Evolutionary conservation across 176 grass and related monocot species (phyloP).

Genomic region (Thalia dealbata): DNA sequence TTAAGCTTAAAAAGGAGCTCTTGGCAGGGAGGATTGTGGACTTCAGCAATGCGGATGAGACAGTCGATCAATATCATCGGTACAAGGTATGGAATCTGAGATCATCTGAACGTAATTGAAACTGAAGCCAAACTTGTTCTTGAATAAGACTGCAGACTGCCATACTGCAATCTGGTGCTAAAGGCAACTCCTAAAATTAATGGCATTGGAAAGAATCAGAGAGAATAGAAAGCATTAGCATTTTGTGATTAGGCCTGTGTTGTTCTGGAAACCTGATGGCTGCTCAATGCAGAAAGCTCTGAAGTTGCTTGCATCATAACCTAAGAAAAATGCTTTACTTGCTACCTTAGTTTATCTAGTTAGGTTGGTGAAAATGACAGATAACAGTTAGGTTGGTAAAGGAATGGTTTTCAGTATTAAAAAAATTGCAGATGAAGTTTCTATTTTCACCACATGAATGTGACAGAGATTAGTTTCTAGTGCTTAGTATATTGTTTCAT

Average conservation of each 20-base stretch:
- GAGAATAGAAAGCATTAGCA: not conserved
- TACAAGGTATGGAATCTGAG: constrained; percentile 53
- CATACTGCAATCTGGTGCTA: not conserved
- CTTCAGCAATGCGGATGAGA: constrained; percentile 90
- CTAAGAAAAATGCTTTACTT: not conserved
- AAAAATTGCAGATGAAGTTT: too few species aligned
- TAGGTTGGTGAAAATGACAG: not conserved
- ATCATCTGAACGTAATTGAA: too few species aligned
- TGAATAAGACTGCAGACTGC: not conserved
- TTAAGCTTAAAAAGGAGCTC: not conserved
- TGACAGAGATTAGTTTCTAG: too few species aligned
- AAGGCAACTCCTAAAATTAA: too few species aligned
- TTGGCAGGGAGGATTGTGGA: constrained; percentile 72
- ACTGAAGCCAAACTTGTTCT: not conserved
- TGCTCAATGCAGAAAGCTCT: not conserved
- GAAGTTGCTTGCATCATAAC: not conserved
- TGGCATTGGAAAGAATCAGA: not conserved
- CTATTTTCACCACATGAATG: too few species aligned
- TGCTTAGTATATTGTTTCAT: too few species aligned
- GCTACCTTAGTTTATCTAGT: not conserved
- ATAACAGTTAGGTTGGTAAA: not conserved
- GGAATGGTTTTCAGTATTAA: too few species aligned
- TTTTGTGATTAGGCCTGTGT: not conserved
- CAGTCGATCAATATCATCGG: constrained; percentile 96
- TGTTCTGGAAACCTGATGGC: not conserved